Base-by-base conservation (phyloP, 352 stramenopile species). In the Peronosclerospora sorghi region DNA sequence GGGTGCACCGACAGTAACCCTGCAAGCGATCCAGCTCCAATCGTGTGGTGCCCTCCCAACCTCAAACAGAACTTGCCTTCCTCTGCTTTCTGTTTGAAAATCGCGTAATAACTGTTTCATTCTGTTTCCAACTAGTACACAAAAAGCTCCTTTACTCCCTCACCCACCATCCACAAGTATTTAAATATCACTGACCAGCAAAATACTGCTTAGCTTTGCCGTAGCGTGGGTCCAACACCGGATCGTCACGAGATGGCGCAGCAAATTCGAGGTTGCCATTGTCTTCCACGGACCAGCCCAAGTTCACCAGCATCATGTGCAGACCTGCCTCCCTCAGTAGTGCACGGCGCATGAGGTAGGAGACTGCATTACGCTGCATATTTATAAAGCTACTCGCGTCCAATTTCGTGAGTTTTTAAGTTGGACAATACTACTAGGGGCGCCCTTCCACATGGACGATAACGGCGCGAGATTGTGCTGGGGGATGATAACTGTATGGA, bases 41-140 rank as follows among this genome's bases (percentile, higher is more conserved):
- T 96, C 10, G 84, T 97, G 73, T 98, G 95, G 73, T 98, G 93
- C 17, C 94, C 95, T 44, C 95, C 95, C 17, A 98, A 58, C 51
- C 97, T 90, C 32, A 98, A 65, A 35, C 88, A 95, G 60, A 98
- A 97, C 51, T 90, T 86, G 19, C 86, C 88, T 10, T 94, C 65
- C n/a, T 81, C 62, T 18, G 86, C 73, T 37, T 86, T 94, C 44
- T 96, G 65, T 40, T 83, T 63, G 59, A 96, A 91, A 13, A 72
- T 62, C 24, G 83, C 51, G 43, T 87, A 78, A n/a, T 41, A 88
- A 71, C 41, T 84, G 56, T 42, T 84, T 76, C 30, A 74, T 68
- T 8, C 85, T 87, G 35, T 83, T 85, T 48, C 91, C 93, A 32
- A 98, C 91, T 55, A 32, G 19, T 21, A 21, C 32, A 41, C 23